Evolutionary conservation across 2,329 filamentous ascomycete genomes (phyloP).

Genomic region (Beauveria asiatica): DNA sequence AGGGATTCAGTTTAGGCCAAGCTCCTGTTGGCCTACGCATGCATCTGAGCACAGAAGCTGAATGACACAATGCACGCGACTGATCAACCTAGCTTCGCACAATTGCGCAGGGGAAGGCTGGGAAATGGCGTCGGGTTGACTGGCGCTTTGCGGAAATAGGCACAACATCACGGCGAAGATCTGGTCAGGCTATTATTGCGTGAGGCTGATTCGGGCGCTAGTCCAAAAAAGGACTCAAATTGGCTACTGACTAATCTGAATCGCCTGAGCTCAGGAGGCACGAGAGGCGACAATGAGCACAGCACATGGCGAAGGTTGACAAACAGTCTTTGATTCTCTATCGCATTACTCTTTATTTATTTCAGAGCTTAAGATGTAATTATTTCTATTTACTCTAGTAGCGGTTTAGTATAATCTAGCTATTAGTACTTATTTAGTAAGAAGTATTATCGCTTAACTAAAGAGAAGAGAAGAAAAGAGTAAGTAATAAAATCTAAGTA

Average conservation of each 20-base stretch:
- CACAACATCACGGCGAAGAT: constrained; percentile 2
- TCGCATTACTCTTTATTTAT: too few species aligned
- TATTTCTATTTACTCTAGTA: too few species aligned
- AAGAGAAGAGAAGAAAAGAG: too few species aligned
- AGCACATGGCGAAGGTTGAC: too few species aligned
- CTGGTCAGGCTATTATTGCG: constrained; percentile 4
- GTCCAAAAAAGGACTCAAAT: not conserved
- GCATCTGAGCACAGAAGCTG: constrained; percentile 5
- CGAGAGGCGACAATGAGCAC: too few species aligned
- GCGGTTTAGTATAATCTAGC: too few species aligned
- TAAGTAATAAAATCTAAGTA: too few species aligned
- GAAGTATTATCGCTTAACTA: too few species aligned
- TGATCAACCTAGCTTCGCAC: not conserved
- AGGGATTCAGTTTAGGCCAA: constrained; percentile 8
- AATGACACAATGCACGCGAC: not conserved
- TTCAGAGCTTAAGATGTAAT: too few species aligned
- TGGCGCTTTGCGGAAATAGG: not conserved
- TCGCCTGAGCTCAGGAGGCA: too few species aligned
- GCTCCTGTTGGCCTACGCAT: constrained; percentile 4
- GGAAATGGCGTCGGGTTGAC: not conserved
- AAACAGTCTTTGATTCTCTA: too few species aligned
- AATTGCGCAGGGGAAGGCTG: not conserved
- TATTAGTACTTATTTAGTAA: too few species aligned
- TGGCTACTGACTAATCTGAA: not conserved
- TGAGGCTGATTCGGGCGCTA: not conserved